phyloP scores from a whole-genome alignment of 2,329 filamentous ascomycete genomes.

The Arthroderma uncinatum region DNA sequence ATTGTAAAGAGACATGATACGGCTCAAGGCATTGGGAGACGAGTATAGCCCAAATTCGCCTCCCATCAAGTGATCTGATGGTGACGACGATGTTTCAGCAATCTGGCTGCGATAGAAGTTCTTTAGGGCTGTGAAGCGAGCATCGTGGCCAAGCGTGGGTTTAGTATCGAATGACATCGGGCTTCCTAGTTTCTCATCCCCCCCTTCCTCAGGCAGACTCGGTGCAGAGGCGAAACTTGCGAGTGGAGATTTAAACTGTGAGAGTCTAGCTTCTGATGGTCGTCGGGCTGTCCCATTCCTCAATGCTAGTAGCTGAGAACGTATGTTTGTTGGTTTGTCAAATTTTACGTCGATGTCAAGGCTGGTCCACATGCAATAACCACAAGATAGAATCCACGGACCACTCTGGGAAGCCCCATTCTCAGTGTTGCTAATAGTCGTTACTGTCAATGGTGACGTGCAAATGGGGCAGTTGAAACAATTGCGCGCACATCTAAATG shows the following conservation, averaged over 20 bases:
- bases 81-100: constrained; percentile 47
- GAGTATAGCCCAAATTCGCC: constrained; percentile 42
- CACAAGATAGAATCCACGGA: constrained; percentile 71
- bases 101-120: constrained; percentile 75
- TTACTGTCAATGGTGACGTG: constrained; percentile 65
- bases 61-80: constrained; percentile 43
- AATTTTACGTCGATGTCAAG: constrained; percentile 83
- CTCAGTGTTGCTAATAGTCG: constrained; percentile 51
- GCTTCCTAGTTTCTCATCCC: constrained; percentile 19
- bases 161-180: constrained; percentile 26
- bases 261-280: constrained; percentile 28
- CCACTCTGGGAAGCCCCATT: constrained; percentile 36
- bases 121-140: constrained; percentile 61
- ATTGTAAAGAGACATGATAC: constrained; percentile 87
- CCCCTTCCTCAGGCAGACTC: constrained; percentile 18
- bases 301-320: constrained; percentile 63
- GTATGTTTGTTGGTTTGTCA: constrained; percentile 77
- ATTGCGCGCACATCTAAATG: constrained; percentile 68
- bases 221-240: constrained; percentile 25
- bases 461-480: constrained; percentile 94
- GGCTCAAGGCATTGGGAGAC: constrained; percentile 69
- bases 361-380: constrained; percentile 88
- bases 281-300: constrained; percentile 38
- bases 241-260: constrained; percentile 27
- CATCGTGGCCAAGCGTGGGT: constrained; percentile 47